phyloP scores from a whole-genome alignment of 2,329 filamentous ascomycete species.

The Trichophyton mentagrophytes region DNA sequence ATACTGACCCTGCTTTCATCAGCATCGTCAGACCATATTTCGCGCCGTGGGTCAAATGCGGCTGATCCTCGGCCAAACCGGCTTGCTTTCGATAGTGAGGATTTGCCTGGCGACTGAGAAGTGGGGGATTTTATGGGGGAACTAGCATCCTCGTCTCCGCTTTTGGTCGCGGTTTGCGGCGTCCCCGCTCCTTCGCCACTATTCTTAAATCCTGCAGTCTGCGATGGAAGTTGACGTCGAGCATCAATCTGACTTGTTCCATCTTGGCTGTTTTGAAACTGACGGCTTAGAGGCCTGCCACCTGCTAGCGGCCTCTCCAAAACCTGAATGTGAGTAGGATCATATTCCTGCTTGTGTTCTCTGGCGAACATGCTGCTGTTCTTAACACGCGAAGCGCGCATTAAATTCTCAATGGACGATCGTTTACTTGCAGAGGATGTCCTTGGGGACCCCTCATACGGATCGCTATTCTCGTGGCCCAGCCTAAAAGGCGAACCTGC shows the following conservation, averaged over 20 bases:
- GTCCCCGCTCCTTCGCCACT: constrained; percentile 12
- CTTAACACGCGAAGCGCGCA: constrained; percentile 88
- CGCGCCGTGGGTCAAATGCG: constrained; percentile 53
- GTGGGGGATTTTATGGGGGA: constrained; percentile 43
- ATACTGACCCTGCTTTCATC: constrained; percentile 34
- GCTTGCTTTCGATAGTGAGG: constrained; percentile 59
- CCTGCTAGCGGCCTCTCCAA: constrained; percentile 70
- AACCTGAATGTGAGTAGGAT: constrained; percentile 62
- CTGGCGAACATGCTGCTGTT: constrained; percentile 96
- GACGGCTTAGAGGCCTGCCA: constrained; percentile 42
- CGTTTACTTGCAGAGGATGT: constrained; percentile 59
- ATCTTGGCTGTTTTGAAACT: constrained; percentile 59
- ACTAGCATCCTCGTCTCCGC: constrained; percentile 14
- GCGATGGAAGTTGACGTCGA: constrained; percentile 13
- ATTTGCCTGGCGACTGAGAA: constrained; percentile 66
- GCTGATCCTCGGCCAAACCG: constrained; percentile 48
- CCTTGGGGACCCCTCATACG: constrained; percentile 46
- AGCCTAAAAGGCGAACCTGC: constrained; percentile 53
- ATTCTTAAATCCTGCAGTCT: constrained; percentile 11
- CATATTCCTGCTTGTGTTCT: constrained; percentile 85
- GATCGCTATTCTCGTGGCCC: constrained; percentile 56
- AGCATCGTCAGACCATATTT: constrained; percentile 54
- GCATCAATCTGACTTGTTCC: constrained; percentile 33
- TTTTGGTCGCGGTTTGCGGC: constrained; percentile 4
- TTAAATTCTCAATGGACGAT: constrained; percentile 88